Percentiles rank a stretch among this genome's conserved stretches.
phyloP scores from a whole-genome alignment of 2,329 filamentous ascomycete genomes.

The Hirsutella minnesotensis region DNA sequence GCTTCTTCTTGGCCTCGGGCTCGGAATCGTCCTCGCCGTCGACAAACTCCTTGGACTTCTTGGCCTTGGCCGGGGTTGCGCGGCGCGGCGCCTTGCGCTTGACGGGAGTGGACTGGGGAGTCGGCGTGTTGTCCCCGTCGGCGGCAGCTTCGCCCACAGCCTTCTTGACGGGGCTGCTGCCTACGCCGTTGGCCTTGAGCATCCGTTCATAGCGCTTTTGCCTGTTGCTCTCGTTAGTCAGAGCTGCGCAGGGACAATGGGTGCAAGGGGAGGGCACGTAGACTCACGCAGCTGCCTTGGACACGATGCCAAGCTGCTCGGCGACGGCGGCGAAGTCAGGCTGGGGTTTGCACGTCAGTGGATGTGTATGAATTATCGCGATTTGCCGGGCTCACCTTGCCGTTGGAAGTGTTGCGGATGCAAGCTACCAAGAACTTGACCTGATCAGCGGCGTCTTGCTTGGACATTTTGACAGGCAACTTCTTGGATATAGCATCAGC shows the following conservation, averaged over 20 bases:
- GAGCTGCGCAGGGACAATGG: neutral
- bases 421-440: slow-evolving; percentile 56
- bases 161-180: slow-evolving; percentile 5
- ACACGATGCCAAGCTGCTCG: slow-evolving; percentile 47
- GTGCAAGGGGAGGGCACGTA: neutral
- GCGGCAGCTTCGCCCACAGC: slow-evolving; percentile 4
- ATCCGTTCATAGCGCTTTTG: slow-evolving; percentile 58
- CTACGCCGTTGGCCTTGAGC: slow-evolving; percentile 45
- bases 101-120: slow-evolving; percentile 12
- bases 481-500: neutral
- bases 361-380: neutral
- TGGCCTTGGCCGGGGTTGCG: slow-evolving; percentile 8
- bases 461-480: neutral
- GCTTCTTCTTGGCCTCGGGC: slow-evolving; percentile 7
- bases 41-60: slow-evolving; percentile 13
- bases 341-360: slow-evolving; percentile 22
- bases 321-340: slow-evolving; percentile 56
- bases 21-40: slow-evolving; percentile 12
- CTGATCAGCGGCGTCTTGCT: slow-evolving; percentile 38
- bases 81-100: slow-evolving; percentile 18
- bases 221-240: slow-evolving; percentile 22
- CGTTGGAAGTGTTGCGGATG: slow-evolving; percentile 47
- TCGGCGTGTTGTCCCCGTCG: slow-evolving; percentile 3
- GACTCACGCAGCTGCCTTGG: slow-evolving; percentile 59
- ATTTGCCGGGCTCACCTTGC: slow-evolving; percentile 34